Evolutionary conservation across 2,329 filamentous ascomycete species (phyloP), one percentile per base, ranked within the genome.

Genomic region (Penicillium decumbens): DNA sequence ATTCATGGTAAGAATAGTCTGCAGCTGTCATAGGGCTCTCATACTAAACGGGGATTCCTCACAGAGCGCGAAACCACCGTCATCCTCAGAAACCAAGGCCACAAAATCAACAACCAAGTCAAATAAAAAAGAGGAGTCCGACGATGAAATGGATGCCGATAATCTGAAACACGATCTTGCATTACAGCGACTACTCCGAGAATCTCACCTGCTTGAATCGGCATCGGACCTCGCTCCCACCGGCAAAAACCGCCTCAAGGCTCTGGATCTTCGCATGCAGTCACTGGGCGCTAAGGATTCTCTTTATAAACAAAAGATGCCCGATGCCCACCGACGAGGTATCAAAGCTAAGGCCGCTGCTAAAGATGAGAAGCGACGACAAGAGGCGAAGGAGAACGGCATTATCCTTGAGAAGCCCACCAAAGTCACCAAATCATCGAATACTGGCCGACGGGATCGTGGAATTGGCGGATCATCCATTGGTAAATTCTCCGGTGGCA

Each of bases 121-220:
- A 45, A 46, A 53, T 23, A 63, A 67, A 30, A 57, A 65, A 15
- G 71, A 67, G 56, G 66, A 76, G 27, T 71, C 78, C 51, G 72
- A 86, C 63, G 80, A 85, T 64, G 79, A 79, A 44, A 77, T 77
- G 15, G 83, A 86, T 65, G 69, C 76, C 23, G 69, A 75, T 9
- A 87, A 95, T 54, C 79, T 97, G 15, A 90, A 91, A 67, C 91
- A 96, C 69, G 93, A 97, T 69, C 83, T 95, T 46, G 91, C 89
- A 33, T 83, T 98, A 12, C 92, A 96, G 69, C 85, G 90, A 41
- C 83, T 98, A 35, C 82, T 98, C 50, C 80, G 85, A 59, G 93
- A 98, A 77, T 96, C 91, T 0, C 90, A 95, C 71, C 84, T 97
- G 53, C 83, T 97, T 49, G 80, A 83, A 41, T 75, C 80, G 0